Evolutionary conservation across 2,329 filamentous ascomycete species (phyloP).

Genomic region (Aspergillus brasiliensis): DNA sequence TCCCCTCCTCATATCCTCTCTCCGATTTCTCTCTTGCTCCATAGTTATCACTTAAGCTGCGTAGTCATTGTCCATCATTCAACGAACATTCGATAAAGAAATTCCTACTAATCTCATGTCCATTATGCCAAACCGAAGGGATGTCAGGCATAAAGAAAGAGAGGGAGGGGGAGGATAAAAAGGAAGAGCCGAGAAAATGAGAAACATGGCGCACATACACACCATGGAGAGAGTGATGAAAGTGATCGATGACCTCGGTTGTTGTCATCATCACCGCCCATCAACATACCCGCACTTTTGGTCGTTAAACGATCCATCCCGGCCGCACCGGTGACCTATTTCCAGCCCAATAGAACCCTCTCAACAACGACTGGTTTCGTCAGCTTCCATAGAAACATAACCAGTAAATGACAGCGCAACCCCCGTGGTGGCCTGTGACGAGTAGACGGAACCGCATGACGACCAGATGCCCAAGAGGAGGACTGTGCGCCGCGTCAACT

Average conservation of each 20-base stretch:
- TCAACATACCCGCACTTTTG: not conserved
- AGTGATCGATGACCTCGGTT: not conserved
- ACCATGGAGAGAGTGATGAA: too few relatives aligned
- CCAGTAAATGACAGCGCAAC: slow-evolving; percentile 19
- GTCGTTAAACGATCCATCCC: slow-evolving; percentile 1
- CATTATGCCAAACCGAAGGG: too few relatives aligned
- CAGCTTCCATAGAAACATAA: slow-evolving; percentile 17
- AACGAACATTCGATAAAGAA: too few relatives aligned
- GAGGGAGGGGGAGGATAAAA: not conserved
- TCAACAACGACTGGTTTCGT: slow-evolving; percentile 12
- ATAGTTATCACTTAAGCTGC: too few relatives aligned
- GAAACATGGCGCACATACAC: not conserved
- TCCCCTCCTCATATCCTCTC: too few relatives aligned
- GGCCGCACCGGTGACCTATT: not conserved
- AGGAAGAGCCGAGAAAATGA: not conserved
- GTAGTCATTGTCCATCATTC: too few relatives aligned
- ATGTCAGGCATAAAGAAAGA: not conserved
- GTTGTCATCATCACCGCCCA: not conserved
- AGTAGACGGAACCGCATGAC: slow-evolving; percentile 17
- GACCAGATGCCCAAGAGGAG: slow-evolving; percentile 20
- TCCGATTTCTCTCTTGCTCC: too few relatives aligned
- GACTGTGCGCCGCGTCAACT: slow-evolving; percentile 21
- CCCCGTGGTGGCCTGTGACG: slow-evolving; percentile 18
- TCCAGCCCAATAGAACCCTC: slow-evolving; percentile 1
- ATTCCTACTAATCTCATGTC: too few relatives aligned